Conservation (phyloP, 331 rosid genomes). For the Ulmus americana region DNA sequence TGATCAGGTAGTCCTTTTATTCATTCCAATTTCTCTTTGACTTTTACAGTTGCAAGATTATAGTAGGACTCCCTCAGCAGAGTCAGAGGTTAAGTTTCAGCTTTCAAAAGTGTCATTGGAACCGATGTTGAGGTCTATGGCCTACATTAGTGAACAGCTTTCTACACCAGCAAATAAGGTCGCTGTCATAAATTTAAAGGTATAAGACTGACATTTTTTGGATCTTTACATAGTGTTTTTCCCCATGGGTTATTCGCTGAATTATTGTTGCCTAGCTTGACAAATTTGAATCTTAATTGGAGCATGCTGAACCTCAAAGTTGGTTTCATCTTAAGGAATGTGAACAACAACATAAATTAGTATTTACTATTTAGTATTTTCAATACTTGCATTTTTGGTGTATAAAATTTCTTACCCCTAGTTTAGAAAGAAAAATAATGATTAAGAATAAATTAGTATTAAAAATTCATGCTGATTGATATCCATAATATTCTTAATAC, state of each 20-base stretch:
- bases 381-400: too few species aligned
- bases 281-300: too few species aligned
- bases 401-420: too few species aligned
- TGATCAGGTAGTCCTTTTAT: neutral
- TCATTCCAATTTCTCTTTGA: conserved; percentile 12
- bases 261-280: neutral
- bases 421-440: too few species aligned
- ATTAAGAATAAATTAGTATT: too few species aligned
- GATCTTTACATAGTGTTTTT: conserved; percentile 8
- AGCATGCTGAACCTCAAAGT: too few species aligned
- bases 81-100: conserved; percentile 88
- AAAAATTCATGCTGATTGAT: too few species aligned
- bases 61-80: conserved; percentile 60
- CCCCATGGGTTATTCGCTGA: neutral
- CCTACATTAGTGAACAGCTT: conserved; percentile 78
- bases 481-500: too few species aligned
- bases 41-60: conserved; percentile 75
- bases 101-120: conserved; percentile 73
- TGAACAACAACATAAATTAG: too few species aligned
- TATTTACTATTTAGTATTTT: too few species aligned
- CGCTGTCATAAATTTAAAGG: conserved; percentile 87
- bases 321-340: too few species aligned
- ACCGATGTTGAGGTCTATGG: conserved; percentile 93
- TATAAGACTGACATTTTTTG: conserved; percentile 14
- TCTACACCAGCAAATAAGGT: conserved; percentile 82